Conservation (phyloP, 768 basidiomycete species). For the Lactarius hatsudake region DNA sequence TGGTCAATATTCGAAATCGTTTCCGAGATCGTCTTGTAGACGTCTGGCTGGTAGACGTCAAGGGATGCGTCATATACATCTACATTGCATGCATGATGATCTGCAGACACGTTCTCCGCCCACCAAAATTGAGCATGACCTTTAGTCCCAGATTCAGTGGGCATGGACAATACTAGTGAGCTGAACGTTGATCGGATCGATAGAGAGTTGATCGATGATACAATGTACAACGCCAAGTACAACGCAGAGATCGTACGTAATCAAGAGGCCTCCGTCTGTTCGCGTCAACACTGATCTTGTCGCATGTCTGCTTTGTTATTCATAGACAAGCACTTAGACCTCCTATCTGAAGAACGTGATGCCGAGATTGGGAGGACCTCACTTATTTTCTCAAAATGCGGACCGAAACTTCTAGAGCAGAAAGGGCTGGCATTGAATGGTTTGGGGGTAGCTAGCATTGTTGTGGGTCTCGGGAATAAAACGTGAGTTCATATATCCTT, state of each 20-base stretch:
- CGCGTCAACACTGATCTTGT: background rate
- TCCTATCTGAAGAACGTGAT: conserved; percentile 70
- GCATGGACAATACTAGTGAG: background rate
- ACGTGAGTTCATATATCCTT: conserved; percentile 47
- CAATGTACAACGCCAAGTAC: too few relatives aligned
- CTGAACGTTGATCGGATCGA: too few relatives aligned
- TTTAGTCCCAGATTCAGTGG: background rate
- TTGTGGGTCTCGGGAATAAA: conserved; percentile 88
- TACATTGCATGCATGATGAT: conserved; percentile 19
- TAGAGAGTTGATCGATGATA: background rate
- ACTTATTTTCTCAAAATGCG: conserved; percentile 77
- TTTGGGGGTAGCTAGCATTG: conserved; percentile 67
- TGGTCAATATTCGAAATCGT: conserved; percentile 51
- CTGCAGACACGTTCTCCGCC: conserved; percentile 9
- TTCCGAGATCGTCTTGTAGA: conserved; percentile 36
- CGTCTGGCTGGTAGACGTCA: conserved; percentile 22
- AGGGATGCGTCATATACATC: conserved; percentile 18
- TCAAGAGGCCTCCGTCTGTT: background rate
- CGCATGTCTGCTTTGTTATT: conserved; percentile 47
- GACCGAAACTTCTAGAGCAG: conserved; percentile 81
- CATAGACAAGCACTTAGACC: conserved; percentile 59
- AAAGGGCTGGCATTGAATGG: conserved; percentile 79
- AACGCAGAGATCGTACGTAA: background rate
- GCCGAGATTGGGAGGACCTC: conserved; percentile 84
- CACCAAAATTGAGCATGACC: conserved; percentile 23